These are phyloP conservation scores for Rhizomucor pusillus DNA, from an alignment of 371 early-diverging fungal genomes.

Conservation along the genomic window DNA sequence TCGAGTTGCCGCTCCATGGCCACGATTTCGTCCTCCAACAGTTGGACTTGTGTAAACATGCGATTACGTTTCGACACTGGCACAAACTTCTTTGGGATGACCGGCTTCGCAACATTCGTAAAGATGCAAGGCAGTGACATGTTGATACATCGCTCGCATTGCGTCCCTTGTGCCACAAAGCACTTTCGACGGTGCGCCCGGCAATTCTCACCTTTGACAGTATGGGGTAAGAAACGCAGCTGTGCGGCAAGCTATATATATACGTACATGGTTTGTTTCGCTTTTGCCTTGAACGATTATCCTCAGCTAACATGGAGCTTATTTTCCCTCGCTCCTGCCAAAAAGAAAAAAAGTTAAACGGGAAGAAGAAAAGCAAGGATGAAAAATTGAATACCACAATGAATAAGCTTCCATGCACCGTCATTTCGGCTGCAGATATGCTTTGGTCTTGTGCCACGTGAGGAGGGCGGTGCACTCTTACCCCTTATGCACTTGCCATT, in stretches of 20 bases:
- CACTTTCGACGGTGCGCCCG: conserved; percentile 48
- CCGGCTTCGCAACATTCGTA: conserved; percentile 34
- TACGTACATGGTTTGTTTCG: not conserved
- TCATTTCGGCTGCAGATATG: too few species aligned
- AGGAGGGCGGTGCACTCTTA: too few species aligned
- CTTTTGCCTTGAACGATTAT: not conserved
- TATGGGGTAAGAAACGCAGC: not conserved
- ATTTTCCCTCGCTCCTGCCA: too few species aligned
- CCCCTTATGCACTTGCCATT: too few species aligned
- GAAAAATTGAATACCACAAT: too few species aligned
- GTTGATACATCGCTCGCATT: conserved; percentile 41
- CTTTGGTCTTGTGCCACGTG: too few species aligned
- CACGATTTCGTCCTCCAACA: not conserved
- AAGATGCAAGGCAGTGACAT: conserved; percentile 38
- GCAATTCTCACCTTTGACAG: conserved; percentile 41
- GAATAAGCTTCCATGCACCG: too few species aligned
- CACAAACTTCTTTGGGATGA: too few species aligned
- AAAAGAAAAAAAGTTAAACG: too few species aligned
- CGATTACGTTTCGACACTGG: conserved; percentile 1
- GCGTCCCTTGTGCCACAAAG: conserved; percentile 24
- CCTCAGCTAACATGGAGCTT: too few species aligned
- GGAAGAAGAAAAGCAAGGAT: too few species aligned
- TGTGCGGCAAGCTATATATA: too few species aligned
- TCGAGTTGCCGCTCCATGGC: conserved; percentile 1
- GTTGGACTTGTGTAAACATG: not conserved